Conservation (phyloP, 139 green algal species). For the Chlamydomonas incerta region DNA sequence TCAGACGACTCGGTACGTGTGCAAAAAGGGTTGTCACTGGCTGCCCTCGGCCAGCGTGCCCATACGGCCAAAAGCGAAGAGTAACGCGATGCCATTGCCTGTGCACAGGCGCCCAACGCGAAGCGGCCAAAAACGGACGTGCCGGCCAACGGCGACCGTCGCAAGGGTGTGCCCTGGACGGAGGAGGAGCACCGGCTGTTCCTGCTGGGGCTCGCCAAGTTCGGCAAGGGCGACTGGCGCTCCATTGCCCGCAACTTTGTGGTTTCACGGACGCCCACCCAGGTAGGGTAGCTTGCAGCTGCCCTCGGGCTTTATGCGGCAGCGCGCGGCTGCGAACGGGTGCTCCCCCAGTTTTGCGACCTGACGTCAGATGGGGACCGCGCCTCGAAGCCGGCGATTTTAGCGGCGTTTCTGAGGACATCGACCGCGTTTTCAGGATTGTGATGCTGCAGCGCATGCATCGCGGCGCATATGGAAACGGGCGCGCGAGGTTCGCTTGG, state of each 20-base stretch:
- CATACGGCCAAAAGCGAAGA: neutral
- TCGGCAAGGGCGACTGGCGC: conserved; percentile 96
- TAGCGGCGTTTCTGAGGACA: no score
- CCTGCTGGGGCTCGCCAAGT: conserved; percentile 92
- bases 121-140: conserved; percentile 48
- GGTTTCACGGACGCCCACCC: conserved; percentile 91
- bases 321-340: no score
- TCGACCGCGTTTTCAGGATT: no score
- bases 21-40: no score
- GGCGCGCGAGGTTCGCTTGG: no score
- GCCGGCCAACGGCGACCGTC: conserved; percentile 51
- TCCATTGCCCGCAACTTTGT: conserved; percentile 95
- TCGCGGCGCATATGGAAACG: no score
- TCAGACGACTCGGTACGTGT: conserved; percentile 6
- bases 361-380: no score
- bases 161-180: conserved; percentile 96
- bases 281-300: conserved; percentile 60
- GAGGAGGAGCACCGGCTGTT: conserved; percentile 96
- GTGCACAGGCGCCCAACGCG: neutral
- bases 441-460: no score
- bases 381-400: no score
- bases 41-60: neutral
- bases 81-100: no score
- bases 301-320: no score
- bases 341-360: no score